Evolutionary conservation across 2,329 filamentous ascomycete species (phyloP), one percentile per base, ranked within the genome.

Genomic region (Penicillium sp.): DNA sequence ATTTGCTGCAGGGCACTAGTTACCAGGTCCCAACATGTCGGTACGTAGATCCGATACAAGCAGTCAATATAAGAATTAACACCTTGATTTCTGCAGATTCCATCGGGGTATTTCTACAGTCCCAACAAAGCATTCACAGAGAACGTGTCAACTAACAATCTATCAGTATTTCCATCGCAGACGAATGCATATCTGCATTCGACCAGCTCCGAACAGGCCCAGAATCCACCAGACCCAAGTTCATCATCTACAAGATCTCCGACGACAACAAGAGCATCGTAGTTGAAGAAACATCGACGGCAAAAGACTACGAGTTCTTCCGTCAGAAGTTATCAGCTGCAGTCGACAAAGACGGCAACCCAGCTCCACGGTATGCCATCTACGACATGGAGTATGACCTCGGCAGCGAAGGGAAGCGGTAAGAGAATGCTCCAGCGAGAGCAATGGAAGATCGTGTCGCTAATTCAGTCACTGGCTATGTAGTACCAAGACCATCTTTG

Each of bases 231-330:
- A 65, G 70, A n/a, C 65, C 82, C 2, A 79, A 82, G 55, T 65
- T 80, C 6, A 75, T 82, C 4, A 75, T 83, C 62, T 74, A 67
- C 68, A 72, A 71, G 61, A 66, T 73, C 54, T 70, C 69, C 31
- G 71, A 73, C 56, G 66, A 73, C 49, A 62, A 69, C 60, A 68
- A 68, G 46, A 59, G 65, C 42, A 67, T 73, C 37, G 62, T 72
- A 38, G 67, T 73, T 29, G 71, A 74, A 40, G 70, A 73, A 49
- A 58, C 60, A 41, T 71, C 70, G 39, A 57, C 56, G 23, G 70
- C 72, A 41, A 35, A 56, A 16, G 66, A 73, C 52, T 74, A 69
- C 55, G 66, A 74, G 32, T 41, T 54, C 6, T 58, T 60, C 10
- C 34, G 25, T 15, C 42, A 31, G n/a, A 58, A 44, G 13, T 27